These are phyloP conservation scores for Lachancea quebecensis DNA, from an alignment of 805 yeast genomes.

Conservation along the genomic window DNA sequence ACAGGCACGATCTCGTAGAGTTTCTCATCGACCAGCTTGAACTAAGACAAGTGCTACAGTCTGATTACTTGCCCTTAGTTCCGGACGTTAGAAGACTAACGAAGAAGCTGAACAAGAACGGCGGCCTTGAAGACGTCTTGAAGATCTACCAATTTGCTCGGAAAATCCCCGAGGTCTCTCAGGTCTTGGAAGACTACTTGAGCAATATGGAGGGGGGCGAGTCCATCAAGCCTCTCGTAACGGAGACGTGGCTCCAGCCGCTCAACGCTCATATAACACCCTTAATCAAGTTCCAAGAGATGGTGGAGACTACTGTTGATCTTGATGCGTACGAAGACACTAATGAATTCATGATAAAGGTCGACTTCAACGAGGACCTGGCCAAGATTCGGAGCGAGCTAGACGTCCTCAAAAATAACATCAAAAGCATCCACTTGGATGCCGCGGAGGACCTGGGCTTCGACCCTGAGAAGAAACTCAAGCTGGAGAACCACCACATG, in stretches of 20 bases:
- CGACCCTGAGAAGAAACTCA: slow-evolving; percentile 82
- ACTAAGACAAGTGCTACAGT: slow-evolving; percentile 57
- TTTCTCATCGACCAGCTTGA: slow-evolving; percentile 63
- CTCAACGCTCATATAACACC: slow-evolving; percentile 43
- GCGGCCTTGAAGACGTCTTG: slow-evolving; percentile 81
- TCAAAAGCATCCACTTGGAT: slow-evolving; percentile 52
- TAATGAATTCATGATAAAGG: slow-evolving; percentile 70
- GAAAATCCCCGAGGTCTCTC: slow-evolving; percentile 61
- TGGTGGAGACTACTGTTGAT: slow-evolving; percentile 90
- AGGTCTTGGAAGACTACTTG: slow-evolving; percentile 41
- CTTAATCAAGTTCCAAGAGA: slow-evolving; percentile 64
- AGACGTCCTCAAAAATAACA: slow-evolving; percentile 46
- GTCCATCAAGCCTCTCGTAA: slow-evolving; percentile 34
- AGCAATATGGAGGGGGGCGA: slow-evolving; percentile 29
- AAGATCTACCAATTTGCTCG: slow-evolving; percentile 75
- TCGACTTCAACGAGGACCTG: slow-evolving; percentile 81
- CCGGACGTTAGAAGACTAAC: slow-evolving; percentile 79
- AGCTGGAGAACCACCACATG: slow-evolving; percentile 76
- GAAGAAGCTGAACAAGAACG: slow-evolving; percentile 54
- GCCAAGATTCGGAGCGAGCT: slow-evolving; percentile 52
- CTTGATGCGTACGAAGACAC: slow-evolving; percentile 73
- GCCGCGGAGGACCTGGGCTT: slow-evolving; percentile 70
- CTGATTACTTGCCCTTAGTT: slow-evolving; percentile 58
- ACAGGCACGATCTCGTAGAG: slow-evolving; percentile 72
- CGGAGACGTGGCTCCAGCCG: slow-evolving; percentile 51